Conservation (phyloP, 2,329 filamentous ascomycete genomes). For the Escovopsis sp. region DNA sequence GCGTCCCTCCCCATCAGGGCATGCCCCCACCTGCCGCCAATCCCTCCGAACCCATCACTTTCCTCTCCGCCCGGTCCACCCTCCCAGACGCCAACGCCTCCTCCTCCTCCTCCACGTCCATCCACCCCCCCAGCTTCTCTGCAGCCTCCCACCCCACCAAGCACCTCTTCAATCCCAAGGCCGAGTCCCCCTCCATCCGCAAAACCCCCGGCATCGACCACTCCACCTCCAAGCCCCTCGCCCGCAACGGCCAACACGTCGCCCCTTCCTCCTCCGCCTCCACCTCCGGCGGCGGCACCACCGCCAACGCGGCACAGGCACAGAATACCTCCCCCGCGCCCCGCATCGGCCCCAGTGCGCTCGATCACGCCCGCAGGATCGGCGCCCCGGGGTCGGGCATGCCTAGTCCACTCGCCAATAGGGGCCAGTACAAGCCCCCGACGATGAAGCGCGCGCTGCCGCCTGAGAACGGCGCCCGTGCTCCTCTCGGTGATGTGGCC, state of each 20-base stretch:
- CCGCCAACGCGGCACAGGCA: too few relatives aligned
- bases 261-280: constrained; percentile 22
- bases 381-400: constrained; percentile 35
- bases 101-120: constrained; percentile 6
- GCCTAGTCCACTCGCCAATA: constrained; percentile 42
- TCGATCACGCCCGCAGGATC: constrained; percentile 41
- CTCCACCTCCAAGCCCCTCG: constrained; percentile 57
- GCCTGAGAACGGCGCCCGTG: constrained; percentile 18
- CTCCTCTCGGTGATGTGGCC: constrained; percentile 36
- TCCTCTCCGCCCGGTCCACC: constrained; percentile 52
- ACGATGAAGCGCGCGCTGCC: constrained; percentile 39
- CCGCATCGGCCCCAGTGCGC: constrained; percentile 9
- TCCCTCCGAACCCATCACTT: constrained; percentile 35
- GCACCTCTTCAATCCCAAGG: constrained; percentile 54
- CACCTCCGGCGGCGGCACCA: too few relatives aligned
- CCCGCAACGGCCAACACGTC: constrained; percentile 38
- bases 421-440: constrained; percentile 41
- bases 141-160: too few relatives aligned
- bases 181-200: constrained; percentile 70
- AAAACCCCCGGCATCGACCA: constrained; percentile 84
- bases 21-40: constrained; percentile 14
- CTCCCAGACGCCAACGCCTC: constrained; percentile 8
- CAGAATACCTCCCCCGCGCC: too few relatives aligned
- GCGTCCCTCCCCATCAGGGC: constrained; percentile 8
- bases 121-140: too few relatives aligned